These are phyloP conservation scores for Fusarium oligoseptatum DNA, from an alignment of 2,329 filamentous ascomycete genomes.

Conservation along the genomic window DNA sequence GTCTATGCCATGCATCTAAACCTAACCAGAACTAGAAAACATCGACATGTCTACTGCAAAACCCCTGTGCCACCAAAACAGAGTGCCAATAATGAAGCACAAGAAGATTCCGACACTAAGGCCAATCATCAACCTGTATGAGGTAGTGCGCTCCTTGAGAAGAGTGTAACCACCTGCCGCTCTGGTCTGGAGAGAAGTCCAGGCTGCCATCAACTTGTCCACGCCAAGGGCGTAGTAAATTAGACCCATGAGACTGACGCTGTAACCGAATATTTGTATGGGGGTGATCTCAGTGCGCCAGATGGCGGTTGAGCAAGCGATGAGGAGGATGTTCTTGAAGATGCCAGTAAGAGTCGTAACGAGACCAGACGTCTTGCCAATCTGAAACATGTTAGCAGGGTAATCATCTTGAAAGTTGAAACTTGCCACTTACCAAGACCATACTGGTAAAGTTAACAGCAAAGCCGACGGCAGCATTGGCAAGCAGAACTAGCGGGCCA, in stretches of 20 bases:
- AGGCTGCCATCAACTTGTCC: neutral
- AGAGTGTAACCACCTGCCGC: neutral
- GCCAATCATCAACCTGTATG: neutral
- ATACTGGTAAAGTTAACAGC: conserved; percentile 16
- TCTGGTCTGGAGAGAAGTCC: neutral
- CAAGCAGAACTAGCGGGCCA: neutral
- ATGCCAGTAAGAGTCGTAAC: conserved; percentile 14
- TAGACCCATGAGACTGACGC: conserved; percentile 1
- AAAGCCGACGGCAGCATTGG: conserved; percentile 24
- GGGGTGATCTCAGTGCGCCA: conserved; percentile 18
- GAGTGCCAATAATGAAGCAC: neutral
- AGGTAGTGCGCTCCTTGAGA: neutral
- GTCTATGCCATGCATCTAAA: neutral
- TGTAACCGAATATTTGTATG: conserved; percentile 3
- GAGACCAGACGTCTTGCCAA: conserved; percentile 19
- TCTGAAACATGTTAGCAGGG: neutral
- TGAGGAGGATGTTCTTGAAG: conserved; percentile 15
- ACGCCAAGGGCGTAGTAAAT: neutral
- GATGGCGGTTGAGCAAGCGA: conserved; percentile 6
- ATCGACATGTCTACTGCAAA: neutral
- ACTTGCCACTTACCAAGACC: neutral
- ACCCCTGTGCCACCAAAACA: neutral
- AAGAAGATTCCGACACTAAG: neutral
- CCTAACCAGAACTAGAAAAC: neutral
- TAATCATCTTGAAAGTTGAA: fast-evolving